These are phyloP conservation scores for Petunia axillaris DNA, from an alignment of 257 asterid genomes.

Conservation along the genomic window DNA sequence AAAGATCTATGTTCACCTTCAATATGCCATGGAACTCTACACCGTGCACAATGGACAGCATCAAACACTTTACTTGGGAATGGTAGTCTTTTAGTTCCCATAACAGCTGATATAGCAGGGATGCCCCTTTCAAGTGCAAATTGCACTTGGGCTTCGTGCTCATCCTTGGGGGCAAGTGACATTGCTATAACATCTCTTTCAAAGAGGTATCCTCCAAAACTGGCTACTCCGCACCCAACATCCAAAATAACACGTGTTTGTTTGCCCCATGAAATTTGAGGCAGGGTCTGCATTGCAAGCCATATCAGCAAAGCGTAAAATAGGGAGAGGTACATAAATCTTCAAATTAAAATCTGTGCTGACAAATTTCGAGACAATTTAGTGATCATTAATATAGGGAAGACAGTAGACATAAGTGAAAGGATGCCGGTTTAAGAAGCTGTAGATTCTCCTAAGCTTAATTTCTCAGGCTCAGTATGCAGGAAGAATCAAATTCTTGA, in stretches of 20 bases:
- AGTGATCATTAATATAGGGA: neutral
- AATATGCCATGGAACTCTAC: slow-evolving; percentile 43
- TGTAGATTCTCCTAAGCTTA: neutral
- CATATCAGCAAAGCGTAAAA: slow-evolving; percentile 6
- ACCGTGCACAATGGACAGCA: slow-evolving; percentile 43
- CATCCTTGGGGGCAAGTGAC: slow-evolving; percentile 47
- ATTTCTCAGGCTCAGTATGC: neutral
- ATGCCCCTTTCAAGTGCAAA: slow-evolving; percentile 39
- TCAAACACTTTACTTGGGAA: slow-evolving; percentile 41
- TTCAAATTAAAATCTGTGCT: neutral
- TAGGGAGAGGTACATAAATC: neutral
- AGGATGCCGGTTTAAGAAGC: neutral
- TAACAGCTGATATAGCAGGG: slow-evolving; percentile 41
- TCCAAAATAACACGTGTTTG: slow-evolving; percentile 40
- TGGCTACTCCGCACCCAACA: slow-evolving; percentile 48
- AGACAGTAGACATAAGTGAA: neutral
- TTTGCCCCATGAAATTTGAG: slow-evolving; percentile 39
- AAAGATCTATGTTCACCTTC: slow-evolving; percentile 29
- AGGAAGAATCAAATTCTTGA: neutral
- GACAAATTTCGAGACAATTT: neutral
- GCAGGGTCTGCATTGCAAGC: slow-evolving; percentile 33
- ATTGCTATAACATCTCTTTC: slow-evolving; percentile 42
- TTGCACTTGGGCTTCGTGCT: slow-evolving; percentile 46
- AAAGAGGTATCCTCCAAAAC: slow-evolving; percentile 43
- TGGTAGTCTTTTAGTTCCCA: slow-evolving; percentile 38